These are phyloP conservation scores for Xylaria bambusicola DNA, from an alignment of 495 filamentous ascomycete species.

Conservation along the genomic window DNA sequence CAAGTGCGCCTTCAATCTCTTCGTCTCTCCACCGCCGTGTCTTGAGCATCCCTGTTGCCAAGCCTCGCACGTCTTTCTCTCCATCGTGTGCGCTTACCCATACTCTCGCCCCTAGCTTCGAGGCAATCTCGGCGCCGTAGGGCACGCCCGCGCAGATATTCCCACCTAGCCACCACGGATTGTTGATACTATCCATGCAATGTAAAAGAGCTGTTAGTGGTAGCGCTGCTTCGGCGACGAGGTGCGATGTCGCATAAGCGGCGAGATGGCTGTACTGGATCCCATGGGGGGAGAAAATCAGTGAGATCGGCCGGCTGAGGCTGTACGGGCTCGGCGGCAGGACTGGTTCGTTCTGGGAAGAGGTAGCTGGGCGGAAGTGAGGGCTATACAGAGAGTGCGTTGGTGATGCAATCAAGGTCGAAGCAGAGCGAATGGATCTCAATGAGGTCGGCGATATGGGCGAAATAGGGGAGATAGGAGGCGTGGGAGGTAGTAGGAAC, in stretches of 20 bases:
- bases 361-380: slow-evolving; percentile 25
- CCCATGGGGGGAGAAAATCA: slow-evolving; percentile 66
- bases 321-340: slow-evolving; percentile 11
- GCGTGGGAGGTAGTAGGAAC: slow-evolving; percentile 46
- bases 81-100: slow-evolving; percentile 72
- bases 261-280: slow-evolving; percentile 49
- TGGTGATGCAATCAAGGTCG: slow-evolving; percentile 34
- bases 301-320: slow-evolving; percentile 42
- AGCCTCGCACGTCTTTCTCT: slow-evolving; percentile 58
- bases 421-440: slow-evolving; percentile 36
- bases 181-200: slow-evolving; percentile 59
- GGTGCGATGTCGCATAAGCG: slow-evolving; percentile 57
- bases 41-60: slow-evolving; percentile 51
- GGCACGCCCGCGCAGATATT: slow-evolving; percentile 60
- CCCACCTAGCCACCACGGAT: slow-evolving; percentile 68
- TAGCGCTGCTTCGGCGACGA: slow-evolving; percentile 57
- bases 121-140: slow-evolving; percentile 59
- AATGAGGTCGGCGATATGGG: slow-evolving; percentile 36
- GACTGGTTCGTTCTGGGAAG: slow-evolving; percentile 14
- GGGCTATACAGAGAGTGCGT: slow-evolving; percentile 11
- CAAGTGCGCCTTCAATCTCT: slow-evolving; percentile 44
- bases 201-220: slow-evolving; percentile 66
- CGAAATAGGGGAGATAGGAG: slow-evolving; percentile 34
- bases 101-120: slow-evolving; percentile 50
- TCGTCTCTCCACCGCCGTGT: slow-evolving; percentile 46